Conservation (phyloP, 2,329 filamentous ascomycete genomes). For the Apiospora aurea region DNA sequence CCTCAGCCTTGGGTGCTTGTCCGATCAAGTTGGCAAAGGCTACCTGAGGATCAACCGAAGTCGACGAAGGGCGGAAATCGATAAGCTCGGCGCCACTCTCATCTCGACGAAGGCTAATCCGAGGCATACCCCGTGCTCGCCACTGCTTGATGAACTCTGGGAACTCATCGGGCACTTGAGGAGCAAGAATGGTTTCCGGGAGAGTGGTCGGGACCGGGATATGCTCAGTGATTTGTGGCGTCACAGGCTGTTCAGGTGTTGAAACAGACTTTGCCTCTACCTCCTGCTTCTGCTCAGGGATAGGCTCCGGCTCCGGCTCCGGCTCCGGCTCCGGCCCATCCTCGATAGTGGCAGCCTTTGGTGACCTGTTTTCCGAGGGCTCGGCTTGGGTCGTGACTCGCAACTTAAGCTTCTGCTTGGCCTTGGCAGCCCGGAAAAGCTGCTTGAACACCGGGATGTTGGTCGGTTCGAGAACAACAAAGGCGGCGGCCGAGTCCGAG, state of each 20-base stretch:
- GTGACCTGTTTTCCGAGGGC: conserved; percentile 39
- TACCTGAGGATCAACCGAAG: conserved; percentile 24
- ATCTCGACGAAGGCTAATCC: conserved; percentile 37
- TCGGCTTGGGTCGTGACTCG: conserved; percentile 63
- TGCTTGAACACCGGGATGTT: conserved; percentile 93
- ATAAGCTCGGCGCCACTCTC: conserved; percentile 36
- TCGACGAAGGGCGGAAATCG: conserved; percentile 35
- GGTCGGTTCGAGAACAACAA: conserved; percentile 77
- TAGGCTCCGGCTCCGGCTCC: conserved; percentile 48
- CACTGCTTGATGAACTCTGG: conserved; percentile 39
- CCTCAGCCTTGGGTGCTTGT: conserved; percentile 26
- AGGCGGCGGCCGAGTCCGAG: conserved; percentile 88
- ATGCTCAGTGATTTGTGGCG: conserved; percentile 7
- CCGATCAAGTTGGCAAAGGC: conserved; percentile 26
- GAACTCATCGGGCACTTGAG: conserved; percentile 36
- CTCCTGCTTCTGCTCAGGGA: conserved; percentile 26
- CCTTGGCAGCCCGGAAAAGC: conserved; percentile 94
- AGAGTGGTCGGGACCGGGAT: conserved; percentile 26
- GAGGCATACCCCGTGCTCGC: conserved; percentile 38
- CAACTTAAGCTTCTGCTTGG: conserved; percentile 95
- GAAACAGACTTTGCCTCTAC: not conserved
- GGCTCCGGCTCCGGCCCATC: conserved; percentile 42
- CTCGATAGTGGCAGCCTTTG: conserved; percentile 57
- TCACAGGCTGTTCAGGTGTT: not conserved
- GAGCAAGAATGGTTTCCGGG: conserved; percentile 36